Evolutionary conservation across 2,329 filamentous ascomycete species (phyloP).

Genomic region (Paecilomyces fulvus): DNA sequence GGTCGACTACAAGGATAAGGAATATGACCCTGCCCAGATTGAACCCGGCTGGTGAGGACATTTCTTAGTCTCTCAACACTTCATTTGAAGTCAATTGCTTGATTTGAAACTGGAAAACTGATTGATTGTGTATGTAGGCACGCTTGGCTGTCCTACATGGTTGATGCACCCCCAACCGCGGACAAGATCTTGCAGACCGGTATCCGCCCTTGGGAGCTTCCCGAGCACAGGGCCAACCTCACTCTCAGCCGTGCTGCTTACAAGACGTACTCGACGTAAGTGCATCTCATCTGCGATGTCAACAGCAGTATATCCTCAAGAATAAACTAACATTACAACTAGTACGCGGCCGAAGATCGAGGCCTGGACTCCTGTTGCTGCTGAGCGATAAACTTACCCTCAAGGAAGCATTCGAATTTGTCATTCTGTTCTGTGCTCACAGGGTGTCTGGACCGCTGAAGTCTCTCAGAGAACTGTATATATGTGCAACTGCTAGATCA

Average conservation of each 20-base stretch:
- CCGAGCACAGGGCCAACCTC: conserved; percentile 63
- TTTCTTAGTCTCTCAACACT: not conserved
- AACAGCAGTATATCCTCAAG: not conserved
- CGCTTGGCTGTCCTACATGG: conserved; percentile 90
- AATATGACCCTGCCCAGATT: conserved; percentile 58
- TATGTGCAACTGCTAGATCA: conserved; percentile 22
- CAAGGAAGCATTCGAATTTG: not conserved
- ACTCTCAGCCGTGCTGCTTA: conserved; percentile 72
- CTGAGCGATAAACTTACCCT: conserved; percentile 22
- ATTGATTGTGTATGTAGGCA: conserved; percentile 49
- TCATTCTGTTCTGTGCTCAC: not conserved
- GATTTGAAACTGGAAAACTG: not conserved
- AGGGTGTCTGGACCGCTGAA: not conserved
- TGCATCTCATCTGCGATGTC: conserved; percentile 16
- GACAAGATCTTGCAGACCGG: conserved; percentile 64
- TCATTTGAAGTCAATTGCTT: not conserved
- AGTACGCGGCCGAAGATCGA: conserved; percentile 26
- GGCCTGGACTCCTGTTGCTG: conserved; percentile 28
- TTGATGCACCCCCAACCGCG: conserved; percentile 74
- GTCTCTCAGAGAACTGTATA: conserved; percentile 23
- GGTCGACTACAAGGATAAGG: conserved; percentile 90
- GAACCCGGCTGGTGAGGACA: conserved; percentile 73
- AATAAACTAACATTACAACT: conserved; percentile 3
- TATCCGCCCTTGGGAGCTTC: conserved; percentile 66
- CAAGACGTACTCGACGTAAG: conserved; percentile 93